These are phyloP conservation scores for Amauroascus niger DNA, from an alignment of 2,329 filamentous ascomycete genomes.

Conservation along the genomic window DNA sequence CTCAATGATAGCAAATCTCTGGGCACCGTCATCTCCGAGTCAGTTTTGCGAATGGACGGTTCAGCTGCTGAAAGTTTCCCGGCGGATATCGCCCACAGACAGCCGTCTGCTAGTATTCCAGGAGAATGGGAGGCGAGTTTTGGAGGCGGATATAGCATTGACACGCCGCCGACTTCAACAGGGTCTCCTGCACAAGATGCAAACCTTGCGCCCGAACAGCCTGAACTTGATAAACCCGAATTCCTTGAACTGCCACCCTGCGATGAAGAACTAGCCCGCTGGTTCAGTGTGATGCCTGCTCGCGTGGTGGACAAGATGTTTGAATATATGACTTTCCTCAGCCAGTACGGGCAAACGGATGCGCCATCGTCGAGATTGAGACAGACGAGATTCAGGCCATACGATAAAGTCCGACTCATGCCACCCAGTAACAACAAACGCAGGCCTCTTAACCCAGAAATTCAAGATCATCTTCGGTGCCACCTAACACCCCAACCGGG, in stretches of 20 bases:
- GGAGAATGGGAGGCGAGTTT: background rate
- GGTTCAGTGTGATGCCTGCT: slow-evolving; percentile 14
- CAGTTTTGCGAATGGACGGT: slow-evolving; percentile 3
- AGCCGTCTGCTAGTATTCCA: background rate
- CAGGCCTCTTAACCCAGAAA: background rate
- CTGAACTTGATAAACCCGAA: background rate
- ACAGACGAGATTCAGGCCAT: background rate
- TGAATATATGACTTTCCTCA: slow-evolving; percentile 9
- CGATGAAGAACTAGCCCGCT: slow-evolving; percentile 15
- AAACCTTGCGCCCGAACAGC: background rate
- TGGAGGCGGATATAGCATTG: background rate
- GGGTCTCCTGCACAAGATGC: background rate
- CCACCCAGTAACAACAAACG: background rate
- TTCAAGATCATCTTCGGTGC: background rate
- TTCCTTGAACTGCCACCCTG: slow-evolving; percentile 9
- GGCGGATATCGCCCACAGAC: background rate
- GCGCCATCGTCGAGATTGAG: background rate
- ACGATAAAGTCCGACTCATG: background rate
- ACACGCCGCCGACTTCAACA: background rate
- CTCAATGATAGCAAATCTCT: slow-evolving; percentile 9
- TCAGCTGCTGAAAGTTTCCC: background rate
- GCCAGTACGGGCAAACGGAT: background rate
- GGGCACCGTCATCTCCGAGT: slow-evolving; percentile 9
- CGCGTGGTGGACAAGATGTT: slow-evolving; percentile 16
- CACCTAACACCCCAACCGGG: background rate